Percentiles rank a stretch among this genome's conserved stretches.
Conservation (phyloP, 2,329 filamentous ascomycete species). For the Daldinia sp. region DNA sequence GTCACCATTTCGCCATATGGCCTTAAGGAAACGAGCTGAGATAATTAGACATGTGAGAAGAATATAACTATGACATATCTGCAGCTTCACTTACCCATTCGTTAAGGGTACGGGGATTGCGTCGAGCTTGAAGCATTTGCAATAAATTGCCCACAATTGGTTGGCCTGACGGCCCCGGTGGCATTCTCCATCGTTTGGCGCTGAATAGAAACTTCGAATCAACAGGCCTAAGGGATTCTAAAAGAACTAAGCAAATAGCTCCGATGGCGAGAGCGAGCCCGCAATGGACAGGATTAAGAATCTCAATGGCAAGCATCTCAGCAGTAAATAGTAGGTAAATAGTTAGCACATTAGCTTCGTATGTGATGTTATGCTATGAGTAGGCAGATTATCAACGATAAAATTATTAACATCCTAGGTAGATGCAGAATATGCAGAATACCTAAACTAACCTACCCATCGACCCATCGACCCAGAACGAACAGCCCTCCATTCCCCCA, state of each 20-base stretch:
- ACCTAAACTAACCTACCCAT: background rate
- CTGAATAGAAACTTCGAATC: background rate
- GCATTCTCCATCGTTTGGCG: constrained; percentile 15
- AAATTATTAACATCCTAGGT: background rate
- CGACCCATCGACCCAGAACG: background rate
- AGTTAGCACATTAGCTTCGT: background rate
- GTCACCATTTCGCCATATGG: constrained; percentile 45
- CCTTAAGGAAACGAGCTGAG: background rate
- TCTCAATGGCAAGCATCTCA: background rate
- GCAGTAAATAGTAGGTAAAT: background rate
- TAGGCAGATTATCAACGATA: background rate
- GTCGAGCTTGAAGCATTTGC: constrained; percentile 20
- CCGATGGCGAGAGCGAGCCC: background rate
- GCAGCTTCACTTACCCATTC: background rate
- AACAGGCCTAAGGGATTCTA: background rate
- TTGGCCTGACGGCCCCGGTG: constrained; percentile 18
- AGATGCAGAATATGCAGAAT: background rate
- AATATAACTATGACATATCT: background rate
- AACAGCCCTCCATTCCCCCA: background rate
- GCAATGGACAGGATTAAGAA: background rate
- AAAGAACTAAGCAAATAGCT: background rate
- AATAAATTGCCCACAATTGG: constrained; percentile 22
- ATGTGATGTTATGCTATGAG: background rate
- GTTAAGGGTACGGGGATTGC: constrained; percentile 2
- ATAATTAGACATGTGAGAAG: background rate